Evolutionary conservation across 495 filamentous ascomycete species (phyloP), one percentile per base, ranked within the genome.

Genomic region (Annulohypoxylon nitens): DNA sequence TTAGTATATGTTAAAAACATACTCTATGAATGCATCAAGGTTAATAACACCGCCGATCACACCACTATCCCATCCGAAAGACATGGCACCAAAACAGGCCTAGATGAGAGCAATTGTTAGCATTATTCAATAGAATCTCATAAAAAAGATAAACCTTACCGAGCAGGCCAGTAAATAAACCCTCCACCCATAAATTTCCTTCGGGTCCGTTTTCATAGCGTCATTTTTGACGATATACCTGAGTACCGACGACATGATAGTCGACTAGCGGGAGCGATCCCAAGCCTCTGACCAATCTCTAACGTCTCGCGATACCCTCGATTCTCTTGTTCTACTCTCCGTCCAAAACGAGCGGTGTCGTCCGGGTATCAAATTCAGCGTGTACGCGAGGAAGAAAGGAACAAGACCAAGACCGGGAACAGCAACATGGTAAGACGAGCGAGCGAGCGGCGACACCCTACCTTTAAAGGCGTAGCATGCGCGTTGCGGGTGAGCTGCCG

Each of bases 161-260:
- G 91, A 91, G 65, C 87, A 90, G 20, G 91, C 90, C 34, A 93
- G 80, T 37, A 88, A 78, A 70, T 89, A 93, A 18, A 91, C 89
- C 64, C 91, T 87, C 91, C 91, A 93, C 70, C 90, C 90, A 73
- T 94, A 94, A 75, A 94, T 92, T 82, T 94, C 89, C 63, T 85
- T 85, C 10, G 92, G 91, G 75, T 92, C 91, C 51, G 80, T 82
- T 80, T 87, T 90, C 89, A 93, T 93, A 48, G 92, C 89, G 69
- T 93, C 91, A 88, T 94, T 94, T 80, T 88, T 88, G 70, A 93
- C 89, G 75, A 94, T 88, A 69, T 86, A 88, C 69, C 82, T 85
- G 36, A 93, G 79, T 59, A 93, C 2, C 18, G 51, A 67, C 67
- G 72, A n/a, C 72, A 75, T 75, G 72, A 23, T 66, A 67, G 63